Percentiles rank a stretch among this genome's conserved stretches.
Conservation (phyloP, 306 rosid species). For the Arachis hypogaea region DNA sequence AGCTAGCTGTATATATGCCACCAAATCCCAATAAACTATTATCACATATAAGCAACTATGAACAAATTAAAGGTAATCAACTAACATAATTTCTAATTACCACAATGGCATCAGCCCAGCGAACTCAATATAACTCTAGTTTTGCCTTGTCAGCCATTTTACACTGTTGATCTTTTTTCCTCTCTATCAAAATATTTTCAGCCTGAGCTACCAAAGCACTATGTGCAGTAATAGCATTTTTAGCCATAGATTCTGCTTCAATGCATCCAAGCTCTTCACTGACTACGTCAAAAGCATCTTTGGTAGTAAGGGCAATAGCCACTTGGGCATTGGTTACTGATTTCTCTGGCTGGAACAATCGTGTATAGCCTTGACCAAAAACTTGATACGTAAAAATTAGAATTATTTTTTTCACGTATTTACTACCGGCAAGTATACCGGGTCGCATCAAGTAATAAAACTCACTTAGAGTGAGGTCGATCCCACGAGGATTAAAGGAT, state of each 20-base stretch:
- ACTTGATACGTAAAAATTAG: too few species aligned
- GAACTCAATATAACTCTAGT: constrained; percentile 44
- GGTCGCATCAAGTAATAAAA: too few species aligned
- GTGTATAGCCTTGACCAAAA: constrained; percentile 66
- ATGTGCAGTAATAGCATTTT: constrained; percentile 77
- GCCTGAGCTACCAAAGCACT: constrained; percentile 92
- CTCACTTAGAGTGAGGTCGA: too few species aligned
- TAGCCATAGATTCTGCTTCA: constrained; percentile 94
- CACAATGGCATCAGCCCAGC: too few species aligned
- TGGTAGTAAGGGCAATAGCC: constrained; percentile 92
- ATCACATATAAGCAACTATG: too few species aligned
- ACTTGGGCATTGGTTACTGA: constrained; percentile 98
- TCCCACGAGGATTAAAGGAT: too few species aligned
- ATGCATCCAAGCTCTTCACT: constrained; percentile 96
- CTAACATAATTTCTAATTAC: too few species aligned
- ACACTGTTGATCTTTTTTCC: constrained; percentile 75
- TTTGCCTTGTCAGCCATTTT: constrained; percentile 90
- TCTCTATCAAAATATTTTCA: constrained; percentile 80
- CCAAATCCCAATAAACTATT: too few species aligned
- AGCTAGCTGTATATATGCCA: too few species aligned
- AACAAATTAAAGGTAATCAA: too few species aligned
- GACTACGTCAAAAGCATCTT: constrained; percentile 88
- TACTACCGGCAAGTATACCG: too few species aligned
- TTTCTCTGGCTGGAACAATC: constrained; percentile 89
- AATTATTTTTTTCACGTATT: too few species aligned